Evolutionary conservation across 441 rosid genomes (phyloP), one percentile per base, ranked within the genome.

Genomic region (Populus hybrid): DNA sequence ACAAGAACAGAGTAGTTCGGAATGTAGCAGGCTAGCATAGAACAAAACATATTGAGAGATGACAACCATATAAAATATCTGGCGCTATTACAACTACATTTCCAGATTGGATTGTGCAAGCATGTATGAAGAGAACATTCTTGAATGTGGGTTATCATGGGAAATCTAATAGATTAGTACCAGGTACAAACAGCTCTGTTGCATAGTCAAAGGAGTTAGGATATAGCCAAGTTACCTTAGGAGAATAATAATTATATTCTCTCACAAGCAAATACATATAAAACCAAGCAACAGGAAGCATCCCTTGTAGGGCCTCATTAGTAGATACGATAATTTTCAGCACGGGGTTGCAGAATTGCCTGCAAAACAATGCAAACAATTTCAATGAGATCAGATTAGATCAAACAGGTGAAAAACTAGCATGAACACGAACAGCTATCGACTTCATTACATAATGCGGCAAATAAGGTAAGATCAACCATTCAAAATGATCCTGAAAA

Each of bases 311-410:
- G 1, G 68, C 24, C 76, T 38, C 72, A 7, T 81, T 38, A 77
- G 70, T 72, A 84, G 30, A 84, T 82, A 26, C 81, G 86, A 69
- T 70, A 84, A 69, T 78, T 79, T 78, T 77, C 69, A 14, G 82
- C 82, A 78, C 72, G 72, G 20, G 74, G 79, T 67, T 79, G 82
- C 79, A 81, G 77, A 77, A 81, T 71, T 71, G 84, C 87, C 86
- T 85, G 82, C 28, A 73, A 70, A 77, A 74, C 23, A 72, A 73
- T 46, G 75, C 21, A 35, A 70, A 4, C 30, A 35, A 70, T n/a
- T 32, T 67, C 23, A 18, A 72, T 30, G 32, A 3, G 32, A 20
- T 30, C 18, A 73, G 3, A 35, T 67, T 67, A 12, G n/a, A 67
- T 67, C n/a, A 1, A 54, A 6, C 61, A 54, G 32, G 8, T 54